phyloP scores from a whole-genome alignment of 2,329 filamentous ascomycete genomes.

The Sclerotinia trifoliorum region DNA sequence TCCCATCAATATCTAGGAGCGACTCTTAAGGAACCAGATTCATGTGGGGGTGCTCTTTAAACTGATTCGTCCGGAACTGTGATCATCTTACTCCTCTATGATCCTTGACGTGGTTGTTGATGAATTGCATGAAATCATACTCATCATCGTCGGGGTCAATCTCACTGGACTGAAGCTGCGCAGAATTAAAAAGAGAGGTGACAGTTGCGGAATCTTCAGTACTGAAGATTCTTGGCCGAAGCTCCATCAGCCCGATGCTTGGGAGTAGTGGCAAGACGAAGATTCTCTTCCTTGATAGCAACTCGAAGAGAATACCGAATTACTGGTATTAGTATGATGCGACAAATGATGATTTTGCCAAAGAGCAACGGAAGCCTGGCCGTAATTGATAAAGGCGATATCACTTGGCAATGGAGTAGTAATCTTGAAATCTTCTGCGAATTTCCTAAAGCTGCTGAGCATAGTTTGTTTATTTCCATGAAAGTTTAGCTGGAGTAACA shows the following conservation, averaged over 20 bases:
- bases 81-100: neutral
- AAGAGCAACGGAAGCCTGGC: neutral
- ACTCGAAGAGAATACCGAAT: neutral
- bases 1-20: neutral
- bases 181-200: neutral
- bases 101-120: neutral
- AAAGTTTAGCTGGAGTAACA: neutral
- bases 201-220: neutral
- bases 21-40: too few species aligned
- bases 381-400: conserved; percentile 4
- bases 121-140: neutral
- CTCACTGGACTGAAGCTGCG: neutral
- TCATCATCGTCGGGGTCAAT: neutral
- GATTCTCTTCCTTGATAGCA: neutral
- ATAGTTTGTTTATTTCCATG: neutral
- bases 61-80: neutral
- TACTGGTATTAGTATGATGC: neutral
- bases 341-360: neutral
- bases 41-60: neutral
- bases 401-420: neutral
- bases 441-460: neutral
- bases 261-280: neutral
- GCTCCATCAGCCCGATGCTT: neutral
- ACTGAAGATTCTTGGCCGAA: neutral
- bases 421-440: neutral